Base-by-base conservation (phyloP, 148 eudicot species). In the Fagopyrum esculentum region DNA sequence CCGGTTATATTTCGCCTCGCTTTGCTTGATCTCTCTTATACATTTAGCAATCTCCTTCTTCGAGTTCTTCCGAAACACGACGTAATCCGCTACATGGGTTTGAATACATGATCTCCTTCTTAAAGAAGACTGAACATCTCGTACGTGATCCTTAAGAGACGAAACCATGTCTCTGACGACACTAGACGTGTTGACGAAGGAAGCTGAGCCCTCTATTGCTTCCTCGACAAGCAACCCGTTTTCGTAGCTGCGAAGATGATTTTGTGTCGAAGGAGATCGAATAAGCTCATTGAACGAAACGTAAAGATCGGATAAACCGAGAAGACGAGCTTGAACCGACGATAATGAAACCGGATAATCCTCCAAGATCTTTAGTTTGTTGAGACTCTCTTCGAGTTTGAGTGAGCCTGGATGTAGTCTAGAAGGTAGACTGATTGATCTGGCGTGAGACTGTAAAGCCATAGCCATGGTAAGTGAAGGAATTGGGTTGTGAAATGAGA, bases 251-350 rank as follows among this genome's bases (percentile, higher is more conserved):
- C 68, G 9, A 40, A 81, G 74, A 60, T 86, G 75, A 73, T 82
- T 74, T n/a, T 81, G 84, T 22, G 82, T 73, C 48, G 70, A 68
- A n/a, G 83, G 74, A 9, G 85, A 84, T 0, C 71, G 78, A 8
- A 86, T 19, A 35, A 92, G 83, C 7, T 83, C 84, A 30, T 86
- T 84, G 2, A 82, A 80, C 57, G 76, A 78, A 69, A 57, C 82
- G 80, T 87, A 90, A 72, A 93, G 55, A 69, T 85, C 84, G 0
- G 81, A 85, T 13, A 93, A 85, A 69, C 83, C 78, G 45, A 84
- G 55, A 2, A 90, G 82, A 46, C 90, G 86, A 0, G 43, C 66
- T 70, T 69, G 76, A 26, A 89, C 17, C 26, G 61, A 56, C 16
- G 61, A 2, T 6, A 56, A 17, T 26, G 61, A 56, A 2, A 9